Evolutionary conservation across 2,329 filamentous ascomycete genomes (phyloP).

Genomic region (Epicoccum nigrum): DNA sequence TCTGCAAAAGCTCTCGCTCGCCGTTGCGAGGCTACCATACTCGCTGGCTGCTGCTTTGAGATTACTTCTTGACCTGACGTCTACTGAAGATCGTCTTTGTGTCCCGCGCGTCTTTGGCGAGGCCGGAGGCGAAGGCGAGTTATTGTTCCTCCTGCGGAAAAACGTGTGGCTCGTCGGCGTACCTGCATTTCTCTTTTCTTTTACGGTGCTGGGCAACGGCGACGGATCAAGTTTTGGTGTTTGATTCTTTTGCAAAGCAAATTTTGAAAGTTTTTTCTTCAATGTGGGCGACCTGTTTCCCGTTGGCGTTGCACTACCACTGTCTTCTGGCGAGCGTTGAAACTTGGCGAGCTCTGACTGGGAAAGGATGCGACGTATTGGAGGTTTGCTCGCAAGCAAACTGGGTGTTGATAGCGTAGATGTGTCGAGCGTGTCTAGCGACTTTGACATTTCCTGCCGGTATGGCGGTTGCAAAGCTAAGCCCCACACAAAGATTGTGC

Average conservation of each 20-base stretch:
- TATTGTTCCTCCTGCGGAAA: slow-evolving; percentile 40
- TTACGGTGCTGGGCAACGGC: slow-evolving; percentile 34
- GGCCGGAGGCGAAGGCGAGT: slow-evolving; percentile 53
- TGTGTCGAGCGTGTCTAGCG: slow-evolving; percentile 45
- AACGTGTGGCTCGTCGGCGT: slow-evolving; percentile 15
- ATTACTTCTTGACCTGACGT: slow-evolving; percentile 54
- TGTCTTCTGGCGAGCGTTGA: slow-evolving; percentile 57
- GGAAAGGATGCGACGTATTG: slow-evolving; percentile 83
- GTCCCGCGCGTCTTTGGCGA: slow-evolving; percentile 44
- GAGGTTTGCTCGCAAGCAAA: slow-evolving; percentile 61
- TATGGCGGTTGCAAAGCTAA: slow-evolving; percentile 37
- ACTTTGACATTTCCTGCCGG: slow-evolving; percentile 43
- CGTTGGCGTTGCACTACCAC: slow-evolving; percentile 41
- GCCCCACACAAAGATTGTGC: slow-evolving; percentile 58
- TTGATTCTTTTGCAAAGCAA: slow-evolving; percentile 51
- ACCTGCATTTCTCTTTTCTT: slow-evolving; percentile 31
- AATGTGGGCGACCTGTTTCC: slow-evolving; percentile 57
- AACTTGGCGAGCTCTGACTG: slow-evolving; percentile 87
- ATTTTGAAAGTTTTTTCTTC: slow-evolving; percentile 62
- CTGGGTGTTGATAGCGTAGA: slow-evolving; percentile 42
- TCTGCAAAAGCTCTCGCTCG: slow-evolving; percentile 63
- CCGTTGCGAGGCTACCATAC: slow-evolving; percentile 42
- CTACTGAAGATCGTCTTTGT: slow-evolving; percentile 56
- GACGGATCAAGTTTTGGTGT: slow-evolving; percentile 53
- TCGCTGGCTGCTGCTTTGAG: slow-evolving; percentile 47